Evolutionary conservation across 345 rosid species (phyloP).

Genomic region (Pistacia vera): DNA sequence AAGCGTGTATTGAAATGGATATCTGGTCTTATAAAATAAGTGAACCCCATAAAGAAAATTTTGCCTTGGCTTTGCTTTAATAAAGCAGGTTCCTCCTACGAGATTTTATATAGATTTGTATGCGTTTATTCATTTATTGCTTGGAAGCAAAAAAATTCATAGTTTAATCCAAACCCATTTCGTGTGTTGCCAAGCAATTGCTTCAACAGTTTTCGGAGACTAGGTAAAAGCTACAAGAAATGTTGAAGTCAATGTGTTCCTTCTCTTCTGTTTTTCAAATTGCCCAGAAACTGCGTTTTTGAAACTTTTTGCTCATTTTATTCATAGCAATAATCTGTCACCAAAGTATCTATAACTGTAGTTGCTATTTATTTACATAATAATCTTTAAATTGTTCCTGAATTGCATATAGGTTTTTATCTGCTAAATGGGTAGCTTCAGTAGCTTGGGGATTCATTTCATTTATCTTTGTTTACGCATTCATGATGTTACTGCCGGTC

Average conservation of each 20-base stretch:
- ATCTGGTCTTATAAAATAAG: not conserved
- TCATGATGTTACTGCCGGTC: not conserved
- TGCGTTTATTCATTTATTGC: not conserved
- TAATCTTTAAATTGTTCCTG: too few relatives aligned
- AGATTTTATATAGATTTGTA: not conserved
- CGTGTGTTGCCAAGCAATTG: not conserved
- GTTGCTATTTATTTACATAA: too few relatives aligned
- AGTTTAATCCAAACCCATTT: not conserved
- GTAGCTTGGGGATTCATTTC: not conserved
- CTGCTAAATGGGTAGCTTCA: not conserved
- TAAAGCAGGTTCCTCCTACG: not conserved
- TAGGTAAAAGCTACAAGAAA: not conserved
- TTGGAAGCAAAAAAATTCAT: not conserved
- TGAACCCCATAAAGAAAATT: not conserved
- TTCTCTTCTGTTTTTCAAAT: not conserved
- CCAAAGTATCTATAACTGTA: not conserved
- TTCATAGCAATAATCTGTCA: too few relatives aligned
- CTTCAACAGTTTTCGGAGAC: not conserved
- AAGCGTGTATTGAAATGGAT: not conserved
- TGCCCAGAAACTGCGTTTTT: not conserved
- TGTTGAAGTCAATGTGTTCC: not conserved
- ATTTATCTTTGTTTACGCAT: not conserved
- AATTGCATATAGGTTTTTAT: not conserved
- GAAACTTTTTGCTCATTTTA: too few relatives aligned
- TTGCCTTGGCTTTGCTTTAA: not conserved